These are phyloP conservation scores for Aspergillus bertholletiae DNA, from an alignment of 495 filamentous ascomycete genomes.

Conservation along the genomic window DNA sequence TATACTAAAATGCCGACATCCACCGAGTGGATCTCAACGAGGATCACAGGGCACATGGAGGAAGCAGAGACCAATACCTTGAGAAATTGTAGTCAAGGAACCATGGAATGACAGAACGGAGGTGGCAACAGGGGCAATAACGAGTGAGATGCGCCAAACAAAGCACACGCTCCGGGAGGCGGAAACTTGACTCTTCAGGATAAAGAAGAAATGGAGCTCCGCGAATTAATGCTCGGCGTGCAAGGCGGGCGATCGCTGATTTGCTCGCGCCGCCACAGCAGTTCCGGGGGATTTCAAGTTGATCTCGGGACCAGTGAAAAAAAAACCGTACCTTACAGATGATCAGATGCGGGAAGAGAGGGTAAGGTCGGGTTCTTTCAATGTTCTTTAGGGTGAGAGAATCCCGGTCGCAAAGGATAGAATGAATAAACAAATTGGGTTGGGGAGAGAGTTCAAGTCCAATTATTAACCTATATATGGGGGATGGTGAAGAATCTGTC, in stretches of 20 bases:
- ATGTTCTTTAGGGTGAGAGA: too few relatives aligned
- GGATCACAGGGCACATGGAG: too few relatives aligned
- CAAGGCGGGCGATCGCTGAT: constrained; percentile 15
- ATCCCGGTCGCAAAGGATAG: neutral
- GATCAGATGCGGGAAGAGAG: neutral
- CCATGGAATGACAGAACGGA: neutral
- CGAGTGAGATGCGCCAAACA: neutral
- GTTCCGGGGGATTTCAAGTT: constrained; percentile 4
- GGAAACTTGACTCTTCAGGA: neutral
- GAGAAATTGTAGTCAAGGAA: neutral
- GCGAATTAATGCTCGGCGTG: constrained; percentile 18
- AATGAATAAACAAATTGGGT: neutral
- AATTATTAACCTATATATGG: neutral
- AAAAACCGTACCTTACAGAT: neutral
- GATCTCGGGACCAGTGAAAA: constrained; percentile 1
- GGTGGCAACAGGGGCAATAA: neutral
- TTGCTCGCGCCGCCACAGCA: constrained; percentile 9
- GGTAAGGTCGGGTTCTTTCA: too few relatives aligned
- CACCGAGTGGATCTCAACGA: too few relatives aligned
- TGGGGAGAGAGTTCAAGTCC: neutral
- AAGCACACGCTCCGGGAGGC: neutral
- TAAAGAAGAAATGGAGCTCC: constrained; percentile 3
- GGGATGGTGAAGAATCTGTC: neutral
- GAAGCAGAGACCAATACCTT: too few relatives aligned
- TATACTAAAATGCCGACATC: neutral